phyloP scores from a whole-genome alignment of 768 basidiomycete species.

The Imleria badia region DNA sequence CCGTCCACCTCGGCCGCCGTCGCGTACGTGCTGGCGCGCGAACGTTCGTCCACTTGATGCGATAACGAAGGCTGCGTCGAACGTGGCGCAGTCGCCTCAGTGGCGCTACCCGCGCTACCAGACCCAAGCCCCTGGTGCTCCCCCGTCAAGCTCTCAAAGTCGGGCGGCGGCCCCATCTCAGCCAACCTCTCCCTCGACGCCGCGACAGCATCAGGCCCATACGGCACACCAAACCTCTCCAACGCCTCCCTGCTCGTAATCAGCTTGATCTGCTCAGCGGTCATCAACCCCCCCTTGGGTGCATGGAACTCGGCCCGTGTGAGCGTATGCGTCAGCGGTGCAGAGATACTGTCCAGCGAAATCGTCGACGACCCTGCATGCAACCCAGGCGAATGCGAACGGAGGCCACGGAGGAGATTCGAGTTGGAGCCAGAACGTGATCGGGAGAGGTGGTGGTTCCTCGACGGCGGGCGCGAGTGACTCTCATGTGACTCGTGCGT shows the following conservation, averaged over 20 bases:
- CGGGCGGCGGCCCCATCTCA: slow-evolving; percentile 44
- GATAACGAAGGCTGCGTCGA: background rate
- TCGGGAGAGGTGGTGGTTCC: slow-evolving; percentile 33
- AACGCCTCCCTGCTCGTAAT: slow-evolving; percentile 68
- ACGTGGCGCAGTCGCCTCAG: background rate
- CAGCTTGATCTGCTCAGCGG: slow-evolving; percentile 58
- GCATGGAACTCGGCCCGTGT: slow-evolving; percentile 70
- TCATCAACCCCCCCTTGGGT: slow-evolving; percentile 41
- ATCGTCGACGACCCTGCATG: slow-evolving; percentile 63
- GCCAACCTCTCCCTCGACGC: slow-evolving; percentile 43
- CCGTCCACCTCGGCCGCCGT: slow-evolving; percentile 5
- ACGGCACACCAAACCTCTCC: slow-evolving; percentile 71
- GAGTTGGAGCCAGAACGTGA: slow-evolving; percentile 40
- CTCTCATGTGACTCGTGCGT: slow-evolving; percentile 23
- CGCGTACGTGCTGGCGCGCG: slow-evolving; percentile 17
- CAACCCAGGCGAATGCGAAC: slow-evolving; percentile 37
- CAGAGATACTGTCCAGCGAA: slow-evolving; percentile 71
- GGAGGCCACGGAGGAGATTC: slow-evolving; percentile 36
- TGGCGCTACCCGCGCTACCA: background rate
- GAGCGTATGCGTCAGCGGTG: slow-evolving; percentile 73
- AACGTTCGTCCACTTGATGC: slow-evolving; percentile 2
- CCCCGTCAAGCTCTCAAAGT: slow-evolving; percentile 40
- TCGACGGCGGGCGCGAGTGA: slow-evolving; percentile 24
- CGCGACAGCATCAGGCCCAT: slow-evolving; percentile 65
- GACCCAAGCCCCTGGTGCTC: background rate